Evolutionary conservation across 2,329 filamentous ascomycete species (phyloP).

Genomic region (Ophiostoma tasmaniense): DNA sequence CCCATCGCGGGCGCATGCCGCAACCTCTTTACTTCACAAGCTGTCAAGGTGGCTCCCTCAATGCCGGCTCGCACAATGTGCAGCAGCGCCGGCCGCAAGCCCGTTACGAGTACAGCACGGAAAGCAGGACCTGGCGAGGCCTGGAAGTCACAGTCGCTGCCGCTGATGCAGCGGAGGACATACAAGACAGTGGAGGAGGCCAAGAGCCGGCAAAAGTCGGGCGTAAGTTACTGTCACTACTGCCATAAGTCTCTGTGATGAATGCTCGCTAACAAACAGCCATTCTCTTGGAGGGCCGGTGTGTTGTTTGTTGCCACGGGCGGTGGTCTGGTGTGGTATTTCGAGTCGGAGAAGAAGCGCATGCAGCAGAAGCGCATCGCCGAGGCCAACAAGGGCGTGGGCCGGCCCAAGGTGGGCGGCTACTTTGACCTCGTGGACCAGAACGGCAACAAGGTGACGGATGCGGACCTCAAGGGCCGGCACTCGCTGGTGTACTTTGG

Average conservation of each 20-base stretch:
- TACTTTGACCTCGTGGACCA: slow-evolving; percentile 76
- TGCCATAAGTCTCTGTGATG: not conserved
- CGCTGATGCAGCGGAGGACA: slow-evolving; percentile 31
- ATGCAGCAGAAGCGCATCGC: slow-evolving; percentile 83
- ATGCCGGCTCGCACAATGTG: slow-evolving; percentile 10
- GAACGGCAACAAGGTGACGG: slow-evolving; percentile 67
- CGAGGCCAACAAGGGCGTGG: slow-evolving; percentile 87
- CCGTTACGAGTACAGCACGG: slow-evolving; percentile 8
- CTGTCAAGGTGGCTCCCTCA: not conserved
- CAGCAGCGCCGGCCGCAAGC: slow-evolving; percentile 5
- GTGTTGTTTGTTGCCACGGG: slow-evolving; percentile 75
- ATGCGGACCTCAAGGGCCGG: slow-evolving; percentile 75
- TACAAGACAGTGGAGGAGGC: slow-evolving; percentile 51
- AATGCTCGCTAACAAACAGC: slow-evolving; percentile 39
- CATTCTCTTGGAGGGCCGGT: slow-evolving; percentile 89
- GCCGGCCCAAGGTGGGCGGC: slow-evolving; percentile 86
- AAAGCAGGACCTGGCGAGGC: not conserved
- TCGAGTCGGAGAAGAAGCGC: slow-evolving; percentile 84
- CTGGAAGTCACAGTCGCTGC: slow-evolving; percentile 21
- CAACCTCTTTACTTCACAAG: slow-evolving; percentile 6
- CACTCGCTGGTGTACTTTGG: slow-evolving; percentile 91
- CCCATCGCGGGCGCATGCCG: slow-evolving; percentile 16
- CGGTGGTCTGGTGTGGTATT: slow-evolving; percentile 74
- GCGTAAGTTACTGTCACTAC: slow-evolving; percentile 31
- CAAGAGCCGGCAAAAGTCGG: slow-evolving; percentile 49